These are phyloP conservation scores for Lycium barbarum DNA, from an alignment of 257 asterid species.

Conservation along the genomic window DNA sequence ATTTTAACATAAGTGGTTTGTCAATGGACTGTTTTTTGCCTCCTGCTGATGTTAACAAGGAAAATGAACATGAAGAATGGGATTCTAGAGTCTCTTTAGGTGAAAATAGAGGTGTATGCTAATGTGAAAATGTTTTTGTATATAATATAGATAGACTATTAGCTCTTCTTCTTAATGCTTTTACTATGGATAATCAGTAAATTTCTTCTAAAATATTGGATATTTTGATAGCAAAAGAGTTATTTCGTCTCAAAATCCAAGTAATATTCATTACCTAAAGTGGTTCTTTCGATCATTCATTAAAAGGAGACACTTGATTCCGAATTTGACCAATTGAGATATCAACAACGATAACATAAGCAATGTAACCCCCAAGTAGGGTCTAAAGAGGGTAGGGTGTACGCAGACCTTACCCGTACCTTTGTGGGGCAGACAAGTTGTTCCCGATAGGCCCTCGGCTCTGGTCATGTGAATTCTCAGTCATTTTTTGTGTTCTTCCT, in stretches of 20 bases:
- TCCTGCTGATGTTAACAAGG: constrained; percentile 66
- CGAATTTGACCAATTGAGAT: not conserved
- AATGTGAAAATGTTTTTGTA: constrained; percentile 19
- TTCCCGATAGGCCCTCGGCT: too few species aligned
- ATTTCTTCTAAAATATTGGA: not conserved
- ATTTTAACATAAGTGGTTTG: constrained; percentile 78
- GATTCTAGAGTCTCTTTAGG: not conserved
- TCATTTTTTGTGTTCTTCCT: not conserved
- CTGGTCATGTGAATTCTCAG: not conserved
- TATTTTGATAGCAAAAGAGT: not conserved
- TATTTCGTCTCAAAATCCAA: not conserved
- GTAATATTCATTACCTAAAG: not conserved
- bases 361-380: too few species aligned
- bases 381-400: too few species aligned
- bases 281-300: not conserved
- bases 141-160: not conserved
- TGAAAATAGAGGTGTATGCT: constrained; percentile 1
- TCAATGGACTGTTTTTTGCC: constrained; percentile 78
- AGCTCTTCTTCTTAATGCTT: not conserved
- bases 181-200: not conserved
- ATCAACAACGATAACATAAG: not conserved
- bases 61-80: constrained; percentile 40
- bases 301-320: not conserved
- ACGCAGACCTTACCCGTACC: too few species aligned
- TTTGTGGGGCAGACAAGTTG: too few species aligned